These are phyloP conservation scores for Penicillium sp. DNA, from an alignment of 2,329 filamentous ascomycete species.

Conservation along the genomic window DNA sequence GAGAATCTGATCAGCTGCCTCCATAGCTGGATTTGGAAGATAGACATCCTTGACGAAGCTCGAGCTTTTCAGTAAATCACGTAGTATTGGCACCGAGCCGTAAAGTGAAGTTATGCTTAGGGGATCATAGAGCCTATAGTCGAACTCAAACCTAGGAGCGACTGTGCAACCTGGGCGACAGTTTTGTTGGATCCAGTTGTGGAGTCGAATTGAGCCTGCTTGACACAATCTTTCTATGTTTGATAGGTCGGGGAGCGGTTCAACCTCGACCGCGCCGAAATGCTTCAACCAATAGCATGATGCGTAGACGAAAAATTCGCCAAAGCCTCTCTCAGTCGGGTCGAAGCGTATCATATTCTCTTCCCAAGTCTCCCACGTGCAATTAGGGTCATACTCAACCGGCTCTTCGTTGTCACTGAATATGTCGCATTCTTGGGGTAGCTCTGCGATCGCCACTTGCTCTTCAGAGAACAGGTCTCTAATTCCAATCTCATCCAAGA, in stretches of 20 bases:
- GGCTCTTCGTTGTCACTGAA: constrained; percentile 22
- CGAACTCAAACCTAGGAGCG: constrained; percentile 31
- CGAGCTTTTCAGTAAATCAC: constrained; percentile 25
- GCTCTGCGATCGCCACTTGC: constrained; percentile 21
- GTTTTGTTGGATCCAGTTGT: constrained; percentile 36
- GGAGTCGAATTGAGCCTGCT: constrained; percentile 27
- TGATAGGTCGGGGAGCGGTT: constrained; percentile 13
- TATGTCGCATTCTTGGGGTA: constrained; percentile 24
- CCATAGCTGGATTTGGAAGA: constrained; percentile 13
- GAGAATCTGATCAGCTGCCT: constrained; percentile 28
- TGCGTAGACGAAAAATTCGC: constrained; percentile 36
- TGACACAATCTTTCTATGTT: constrained; percentile 9
- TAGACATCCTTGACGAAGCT: constrained; percentile 16
- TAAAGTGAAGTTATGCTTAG: constrained; percentile 36
- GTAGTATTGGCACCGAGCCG: constrained; percentile 32
- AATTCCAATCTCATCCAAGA: constrained; percentile 27
- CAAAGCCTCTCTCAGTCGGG: constrained; percentile 25
- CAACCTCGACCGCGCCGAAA: constrained; percentile 20
- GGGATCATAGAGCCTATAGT: constrained; percentile 34
- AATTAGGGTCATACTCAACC: constrained; percentile 19
- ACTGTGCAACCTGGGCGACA: constrained; percentile 31
- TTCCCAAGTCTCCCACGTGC: constrained; percentile 33
- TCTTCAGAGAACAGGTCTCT: constrained; percentile 30
- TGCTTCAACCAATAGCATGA: constrained; percentile 38
- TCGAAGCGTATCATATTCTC: constrained; percentile 28